A percentile compares a stretch with the other conserved stretches of the same genome.
These are phyloP conservation scores for Xylogone sp. DNA, from an alignment of 2,329 filamentous ascomycete genomes.

Conservation along the genomic window DNA sequence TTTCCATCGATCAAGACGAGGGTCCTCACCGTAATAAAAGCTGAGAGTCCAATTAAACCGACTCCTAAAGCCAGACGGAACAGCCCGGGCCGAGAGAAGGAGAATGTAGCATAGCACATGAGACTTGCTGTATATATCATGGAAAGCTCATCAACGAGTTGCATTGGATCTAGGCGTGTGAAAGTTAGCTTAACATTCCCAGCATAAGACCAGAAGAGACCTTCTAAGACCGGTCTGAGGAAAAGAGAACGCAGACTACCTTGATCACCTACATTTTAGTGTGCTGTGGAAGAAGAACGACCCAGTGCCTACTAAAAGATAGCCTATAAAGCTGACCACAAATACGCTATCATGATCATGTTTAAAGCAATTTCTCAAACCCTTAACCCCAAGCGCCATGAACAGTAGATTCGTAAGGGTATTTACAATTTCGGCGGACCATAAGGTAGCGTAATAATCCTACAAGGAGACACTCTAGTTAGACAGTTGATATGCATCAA, in stretches of 20 bases:
- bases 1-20: conserved; percentile 52
- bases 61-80: conserved; percentile 46
- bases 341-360: conserved; percentile 76
- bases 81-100: conserved; percentile 46
- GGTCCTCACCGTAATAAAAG: conserved; percentile 60
- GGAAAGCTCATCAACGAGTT: conserved; percentile 65
- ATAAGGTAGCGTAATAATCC: conserved; percentile 73
- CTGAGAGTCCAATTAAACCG: conserved; percentile 40
- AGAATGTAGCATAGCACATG: conserved; percentile 63
- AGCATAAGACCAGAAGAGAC: too few species aligned
- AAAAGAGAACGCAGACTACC: too few species aligned
- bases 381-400: conserved; percentile 71
- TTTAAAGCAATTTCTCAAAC: conserved; percentile 67
- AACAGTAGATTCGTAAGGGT: conserved; percentile 81
- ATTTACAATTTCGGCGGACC: conserved; percentile 74
- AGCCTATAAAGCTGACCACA: conserved; percentile 53
- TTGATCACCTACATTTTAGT: conserved; percentile 35
- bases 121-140: conserved; percentile 70
- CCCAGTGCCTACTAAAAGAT: conserved; percentile 33
- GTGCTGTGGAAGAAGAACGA: conserved; percentile 37
- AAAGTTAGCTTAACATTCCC: conserved; percentile 5
- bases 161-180: conserved; percentile 56
- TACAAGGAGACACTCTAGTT: conserved; percentile 31
- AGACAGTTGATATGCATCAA: not conserved
- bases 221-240: too few species aligned